phyloP scores from a whole-genome alignment of 768 basidiomycete genomes.

The Dacryopinax spathularia region DNA sequence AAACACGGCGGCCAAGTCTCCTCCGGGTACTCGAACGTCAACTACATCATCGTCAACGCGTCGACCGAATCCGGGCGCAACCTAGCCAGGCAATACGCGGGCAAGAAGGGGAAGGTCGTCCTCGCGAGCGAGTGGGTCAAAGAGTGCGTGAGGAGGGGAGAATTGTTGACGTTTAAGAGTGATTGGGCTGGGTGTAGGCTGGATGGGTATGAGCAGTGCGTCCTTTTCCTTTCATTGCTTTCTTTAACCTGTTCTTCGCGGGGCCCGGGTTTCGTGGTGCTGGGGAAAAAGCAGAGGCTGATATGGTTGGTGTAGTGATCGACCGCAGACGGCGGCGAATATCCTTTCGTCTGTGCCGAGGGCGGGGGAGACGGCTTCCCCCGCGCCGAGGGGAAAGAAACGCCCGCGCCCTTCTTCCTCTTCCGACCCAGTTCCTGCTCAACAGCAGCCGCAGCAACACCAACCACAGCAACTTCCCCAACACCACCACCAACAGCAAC shows the following conservation, averaged over 20 bases:
- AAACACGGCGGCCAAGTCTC: constrained; percentile 64
- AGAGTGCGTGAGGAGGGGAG: constrained; percentile 55
- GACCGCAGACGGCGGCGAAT: background rate
- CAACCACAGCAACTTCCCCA: constrained; percentile 2
- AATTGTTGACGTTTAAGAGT: constrained; percentile 57
- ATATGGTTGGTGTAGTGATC: background rate
- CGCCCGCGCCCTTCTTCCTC: background rate
- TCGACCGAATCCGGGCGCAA: constrained; percentile 67
- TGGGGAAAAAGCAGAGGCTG: too few species aligned
- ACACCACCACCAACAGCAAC: background rate
- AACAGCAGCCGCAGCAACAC: constrained; percentile 19
- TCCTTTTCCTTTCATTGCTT: constrained; percentile 6
- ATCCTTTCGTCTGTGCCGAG: background rate
- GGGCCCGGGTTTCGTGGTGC: too few species aligned
- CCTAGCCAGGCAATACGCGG: constrained; percentile 60
- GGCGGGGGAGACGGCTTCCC: background rate
- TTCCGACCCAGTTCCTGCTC: constrained; percentile 33
- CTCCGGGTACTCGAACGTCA: constrained; percentile 61
- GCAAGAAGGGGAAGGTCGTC: constrained; percentile 67
- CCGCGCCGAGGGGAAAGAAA: background rate
- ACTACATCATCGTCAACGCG: constrained; percentile 72
- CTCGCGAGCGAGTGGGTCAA: constrained; percentile 61
- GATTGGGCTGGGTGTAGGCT: constrained; percentile 76
- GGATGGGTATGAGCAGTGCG: constrained; percentile 56
- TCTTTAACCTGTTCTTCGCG: too few species aligned